A percentile compares a stretch with the other conserved stretches of the same genome.
phyloP scores from a whole-genome alignment of 805 yeast genomes.

The Spathaspora sp. region DNA sequence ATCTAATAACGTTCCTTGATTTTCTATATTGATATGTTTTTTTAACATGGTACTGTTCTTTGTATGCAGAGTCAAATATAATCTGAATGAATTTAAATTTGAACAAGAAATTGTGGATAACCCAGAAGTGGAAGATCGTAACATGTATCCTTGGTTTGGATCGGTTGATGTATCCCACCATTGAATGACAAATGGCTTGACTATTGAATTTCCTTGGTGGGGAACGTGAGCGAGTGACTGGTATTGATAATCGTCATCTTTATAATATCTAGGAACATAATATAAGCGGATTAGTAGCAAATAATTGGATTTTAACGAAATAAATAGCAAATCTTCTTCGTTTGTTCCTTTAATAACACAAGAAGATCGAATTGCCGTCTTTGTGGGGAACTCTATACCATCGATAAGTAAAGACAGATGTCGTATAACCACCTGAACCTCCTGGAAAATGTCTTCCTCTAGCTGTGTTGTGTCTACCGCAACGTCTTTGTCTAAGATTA shows the following conservation, averaged over 20 bases:
- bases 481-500: constrained; percentile 16
- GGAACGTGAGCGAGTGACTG: constrained; percentile 8
- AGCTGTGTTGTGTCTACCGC: constrained; percentile 7
- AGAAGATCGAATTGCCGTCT: constrained; percentile 28
- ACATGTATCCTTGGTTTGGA: constrained; percentile 16
- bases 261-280: constrained; percentile 26
- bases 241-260: constrained; percentile 19
- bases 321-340: constrained; percentile 33
- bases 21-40: constrained; percentile 34
- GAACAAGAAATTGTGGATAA: constrained; percentile 36
- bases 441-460: neutral
- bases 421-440: constrained; percentile 26
- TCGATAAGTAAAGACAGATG: constrained; percentile 28
- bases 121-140: constrained; percentile 37
- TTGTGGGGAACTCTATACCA: constrained; percentile 26
- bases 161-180: constrained; percentile 41
- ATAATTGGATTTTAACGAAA: constrained; percentile 39
- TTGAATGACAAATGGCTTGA: constrained; percentile 45
- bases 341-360: constrained; percentile 22
- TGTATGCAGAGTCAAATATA: constrained; percentile 34
- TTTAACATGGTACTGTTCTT: constrained; percentile 34
- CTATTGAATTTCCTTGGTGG: constrained; percentile 16
- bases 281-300: constrained; percentile 37
- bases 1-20: constrained; percentile 39
- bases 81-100: constrained; percentile 30